A percentile compares a stretch with the other conserved stretches of the same genome.
Conservation (phyloP, 2,329 filamentous ascomycete genomes). For the Microdochium nivale region DNA sequence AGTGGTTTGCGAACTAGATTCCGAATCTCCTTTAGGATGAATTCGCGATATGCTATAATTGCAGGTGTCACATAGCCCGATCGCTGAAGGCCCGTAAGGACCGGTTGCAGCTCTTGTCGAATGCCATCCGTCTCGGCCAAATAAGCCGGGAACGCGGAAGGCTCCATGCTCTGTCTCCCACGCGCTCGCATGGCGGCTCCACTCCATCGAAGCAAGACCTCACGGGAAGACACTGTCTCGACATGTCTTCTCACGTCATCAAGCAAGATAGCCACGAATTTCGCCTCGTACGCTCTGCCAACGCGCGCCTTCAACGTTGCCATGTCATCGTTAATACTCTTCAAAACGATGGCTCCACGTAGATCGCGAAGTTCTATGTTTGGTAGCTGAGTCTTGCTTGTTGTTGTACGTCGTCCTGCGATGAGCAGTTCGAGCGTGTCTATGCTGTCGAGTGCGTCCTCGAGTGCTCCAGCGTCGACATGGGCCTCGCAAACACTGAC, state of each 20-base stretch:
- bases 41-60: conserved; percentile 75
- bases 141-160: conserved; percentile 70
- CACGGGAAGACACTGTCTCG: conserved; percentile 58
- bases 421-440: conserved; percentile 74
- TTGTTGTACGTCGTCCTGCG: conserved; percentile 52
- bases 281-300: conserved; percentile 76
- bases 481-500: conserved; percentile 70
- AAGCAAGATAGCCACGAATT: conserved; percentile 71
- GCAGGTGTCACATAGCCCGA: conserved; percentile 74
- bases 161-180: conserved; percentile 56
- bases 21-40: conserved; percentile 78
- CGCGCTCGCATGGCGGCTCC: conserved; percentile 65
- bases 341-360: conserved; percentile 66
- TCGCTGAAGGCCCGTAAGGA: conserved; percentile 70
- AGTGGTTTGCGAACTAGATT: conserved; percentile 75
- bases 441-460: conserved; percentile 70
- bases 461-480: conserved; percentile 76
- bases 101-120: conserved; percentile 59
- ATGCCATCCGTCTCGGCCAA: conserved; percentile 63
- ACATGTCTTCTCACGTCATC: conserved; percentile 75
- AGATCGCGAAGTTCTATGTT: conserved; percentile 54
- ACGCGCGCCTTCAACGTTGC: conserved; percentile 69
- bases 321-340: conserved; percentile 72
- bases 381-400: conserved; percentile 17
- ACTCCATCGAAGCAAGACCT: conserved; percentile 80